Evolutionary conservation across 75 land plant species (phyloP).

Genomic region (Adiantum capillusveneris): DNA sequence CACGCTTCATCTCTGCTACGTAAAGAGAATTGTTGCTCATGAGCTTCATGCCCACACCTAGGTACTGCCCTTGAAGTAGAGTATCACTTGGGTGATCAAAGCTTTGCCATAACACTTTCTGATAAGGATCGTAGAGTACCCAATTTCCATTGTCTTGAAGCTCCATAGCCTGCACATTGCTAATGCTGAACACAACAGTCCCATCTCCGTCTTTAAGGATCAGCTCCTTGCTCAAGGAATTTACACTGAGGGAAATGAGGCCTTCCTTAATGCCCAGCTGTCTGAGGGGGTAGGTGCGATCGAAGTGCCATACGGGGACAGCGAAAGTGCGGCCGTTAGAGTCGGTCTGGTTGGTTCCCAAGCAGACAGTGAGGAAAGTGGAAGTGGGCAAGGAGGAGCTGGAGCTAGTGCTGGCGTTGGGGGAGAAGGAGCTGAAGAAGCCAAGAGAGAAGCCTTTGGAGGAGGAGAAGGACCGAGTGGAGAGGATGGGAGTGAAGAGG

Average conservation of each 20-base stretch:
- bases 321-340: background rate
- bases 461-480: background rate
- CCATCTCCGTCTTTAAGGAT: background rate
- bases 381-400: background rate
- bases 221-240: background rate
- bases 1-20: slow-evolving; percentile 19
- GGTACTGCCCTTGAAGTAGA: slow-evolving; percentile 34
- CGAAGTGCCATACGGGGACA: background rate
- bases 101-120: slow-evolving; percentile 43
- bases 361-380: background rate
- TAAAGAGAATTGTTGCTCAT: slow-evolving; percentile 27
- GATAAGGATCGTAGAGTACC: slow-evolving; percentile 24
- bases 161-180: slow-evolving; percentile 21
- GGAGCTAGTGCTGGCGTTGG: too few species aligned
- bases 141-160: slow-evolving; percentile 34
- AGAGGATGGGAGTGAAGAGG: background rate
- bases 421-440: slow-evolving; percentile 1
- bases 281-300: background rate
- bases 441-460: background rate
- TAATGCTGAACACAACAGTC: slow-evolving; percentile 9
- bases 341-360: slow-evolving; percentile 3
- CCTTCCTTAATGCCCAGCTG: background rate
- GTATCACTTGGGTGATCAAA: slow-evolving; percentile 48
- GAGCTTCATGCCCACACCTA: slow-evolving; percentile 8
- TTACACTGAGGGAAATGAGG: background rate